A percentile compares a stretch with the other conserved stretches of the same genome.
These are phyloP conservation scores for Wickerhamiella parazyma DNA, from an alignment of 805 yeast genomes.

Conservation along the genomic window DNA sequence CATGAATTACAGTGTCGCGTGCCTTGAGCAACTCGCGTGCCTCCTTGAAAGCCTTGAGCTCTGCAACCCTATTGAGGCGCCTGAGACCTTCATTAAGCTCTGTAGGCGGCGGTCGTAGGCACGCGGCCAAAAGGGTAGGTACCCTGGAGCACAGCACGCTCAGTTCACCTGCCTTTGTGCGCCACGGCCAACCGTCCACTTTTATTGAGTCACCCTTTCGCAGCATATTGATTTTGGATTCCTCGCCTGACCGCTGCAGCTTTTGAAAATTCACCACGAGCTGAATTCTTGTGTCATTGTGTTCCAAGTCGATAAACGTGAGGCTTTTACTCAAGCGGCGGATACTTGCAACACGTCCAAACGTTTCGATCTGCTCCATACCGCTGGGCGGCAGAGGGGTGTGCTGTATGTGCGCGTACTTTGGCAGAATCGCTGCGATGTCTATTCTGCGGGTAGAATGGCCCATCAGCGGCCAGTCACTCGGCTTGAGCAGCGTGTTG, in stretches of 20 bases:
- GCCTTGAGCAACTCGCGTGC: conserved; percentile 36
- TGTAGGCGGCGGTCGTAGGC: conserved; percentile 59
- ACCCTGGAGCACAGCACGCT: conserved; percentile 47
- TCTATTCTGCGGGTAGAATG: background rate
- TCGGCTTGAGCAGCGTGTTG: conserved; percentile 8
- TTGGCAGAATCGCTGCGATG: background rate
- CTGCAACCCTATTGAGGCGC: conserved; percentile 56
- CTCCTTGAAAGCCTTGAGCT: conserved; percentile 48
- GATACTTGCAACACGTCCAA: conserved; percentile 45
- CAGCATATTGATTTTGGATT: conserved; percentile 27
- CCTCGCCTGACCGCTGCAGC: conserved; percentile 26
- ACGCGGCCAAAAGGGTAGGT: conserved; percentile 46
- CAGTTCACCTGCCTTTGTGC: conserved; percentile 65
- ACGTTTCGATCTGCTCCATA: conserved; percentile 6
- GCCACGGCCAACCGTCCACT: conserved; percentile 57
- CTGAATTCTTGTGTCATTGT: conserved; percentile 48
- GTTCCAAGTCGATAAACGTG: conserved; percentile 52
- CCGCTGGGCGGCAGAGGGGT: background rate
- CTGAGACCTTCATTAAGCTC: conserved; percentile 42
- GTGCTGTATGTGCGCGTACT: conserved; percentile 1
- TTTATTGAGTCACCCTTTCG: conserved; percentile 62
- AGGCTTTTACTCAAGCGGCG: conserved; percentile 58
- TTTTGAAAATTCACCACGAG: conserved; percentile 43
- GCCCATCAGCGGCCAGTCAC: conserved; percentile 6
- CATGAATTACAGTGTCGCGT: conserved; percentile 41